A percentile compares a stretch with the other conserved stretches of the same genome.
These are phyloP conservation scores for Cystobasidium pallidum DNA, from an alignment of 1,284 basidiomycete genomes.

Conservation along the genomic window DNA sequence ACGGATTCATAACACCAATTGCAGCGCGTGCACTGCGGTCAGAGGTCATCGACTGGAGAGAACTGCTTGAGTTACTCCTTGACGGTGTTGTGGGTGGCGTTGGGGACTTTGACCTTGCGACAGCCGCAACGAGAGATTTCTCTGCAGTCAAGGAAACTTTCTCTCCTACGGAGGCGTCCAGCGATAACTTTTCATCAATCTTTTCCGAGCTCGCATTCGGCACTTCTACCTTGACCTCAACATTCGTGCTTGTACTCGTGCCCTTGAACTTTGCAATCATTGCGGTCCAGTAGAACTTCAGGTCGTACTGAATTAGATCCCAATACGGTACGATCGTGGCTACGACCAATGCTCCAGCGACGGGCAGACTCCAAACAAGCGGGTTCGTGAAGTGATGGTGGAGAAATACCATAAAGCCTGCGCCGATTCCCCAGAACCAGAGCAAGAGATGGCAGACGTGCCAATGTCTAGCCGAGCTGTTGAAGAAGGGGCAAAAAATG, in stretches of 20 bases:
- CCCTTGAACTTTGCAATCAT: neutral
- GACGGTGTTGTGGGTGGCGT: conserved; percentile 10
- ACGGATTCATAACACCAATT: neutral
- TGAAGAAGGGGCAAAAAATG: neutral
- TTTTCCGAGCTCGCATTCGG: neutral
- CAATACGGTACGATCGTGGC: conserved; percentile 14
- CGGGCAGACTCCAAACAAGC: conserved; percentile 10
- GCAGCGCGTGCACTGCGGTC: conserved; percentile 6
- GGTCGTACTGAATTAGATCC: conserved; percentile 23
- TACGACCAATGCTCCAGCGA: neutral
- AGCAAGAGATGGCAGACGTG: conserved; percentile 19
- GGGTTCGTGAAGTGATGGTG: conserved; percentile 27
- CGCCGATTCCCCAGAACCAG: conserved; percentile 29
- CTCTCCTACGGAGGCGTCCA: neutral
- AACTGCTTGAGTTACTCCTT: conserved; percentile 12
- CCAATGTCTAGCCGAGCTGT: conserved; percentile 24
- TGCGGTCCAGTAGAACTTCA: conserved; percentile 4
- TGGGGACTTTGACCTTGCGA: neutral
- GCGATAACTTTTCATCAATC: neutral
- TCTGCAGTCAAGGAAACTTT: neutral
- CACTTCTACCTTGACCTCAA: neutral
- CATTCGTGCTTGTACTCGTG: neutral
- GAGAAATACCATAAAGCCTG: conserved; percentile 18
- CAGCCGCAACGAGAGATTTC: neutral
- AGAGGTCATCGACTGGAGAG: neutral